Evolutionary conservation across 1,139 yeast species (phyloP).

Genomic region (Magnusiomyces suaveolens): DNA sequence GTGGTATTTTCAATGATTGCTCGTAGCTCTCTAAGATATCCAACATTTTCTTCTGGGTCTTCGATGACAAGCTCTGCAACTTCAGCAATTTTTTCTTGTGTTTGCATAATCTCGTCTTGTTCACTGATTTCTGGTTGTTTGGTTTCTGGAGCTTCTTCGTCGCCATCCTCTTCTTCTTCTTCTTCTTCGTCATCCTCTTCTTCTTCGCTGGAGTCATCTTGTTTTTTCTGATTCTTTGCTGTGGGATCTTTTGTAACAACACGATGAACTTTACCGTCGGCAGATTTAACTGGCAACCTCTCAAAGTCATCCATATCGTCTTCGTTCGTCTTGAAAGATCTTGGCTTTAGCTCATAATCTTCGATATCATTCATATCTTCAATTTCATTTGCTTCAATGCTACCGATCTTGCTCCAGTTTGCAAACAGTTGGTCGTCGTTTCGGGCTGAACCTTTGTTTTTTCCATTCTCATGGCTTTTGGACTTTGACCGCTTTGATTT

Average conservation of each 20-base stretch:
- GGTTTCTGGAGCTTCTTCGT: constrained; percentile 4
- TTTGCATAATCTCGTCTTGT: constrained; percentile 29
- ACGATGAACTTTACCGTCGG: constrained; percentile 62
- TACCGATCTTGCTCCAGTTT: neutral
- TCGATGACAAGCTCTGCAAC: constrained; percentile 70
- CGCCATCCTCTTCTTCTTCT: constrained; percentile 2
- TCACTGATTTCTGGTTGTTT: neutral
- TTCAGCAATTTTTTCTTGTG: constrained; percentile 78
- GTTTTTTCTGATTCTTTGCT: constrained; percentile 20
- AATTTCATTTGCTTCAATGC: neutral
- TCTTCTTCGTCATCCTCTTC: constrained; percentile 14
- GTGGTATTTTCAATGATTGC: constrained; percentile 56
- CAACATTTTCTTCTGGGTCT: constrained; percentile 80
- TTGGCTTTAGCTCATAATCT: constrained; percentile 30
- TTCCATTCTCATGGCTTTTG: neutral
- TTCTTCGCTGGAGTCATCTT: constrained; percentile 13
- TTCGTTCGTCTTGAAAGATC: constrained; percentile 28
- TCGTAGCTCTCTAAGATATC: constrained; percentile 57
- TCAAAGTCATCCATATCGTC: constrained; percentile 44
- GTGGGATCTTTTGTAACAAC: constrained; percentile 29
- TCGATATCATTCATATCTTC: constrained; percentile 20
- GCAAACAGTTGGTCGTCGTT: neutral
- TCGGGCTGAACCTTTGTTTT: neutral
- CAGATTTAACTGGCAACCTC: constrained; percentile 70
- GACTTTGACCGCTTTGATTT: neutral